Percentiles rank a stretch among this genome's conserved stretches.
phyloP scores from a whole-genome alignment of 2,329 filamentous ascomycete genomes.

The Colletotrichum australisinense region DNA sequence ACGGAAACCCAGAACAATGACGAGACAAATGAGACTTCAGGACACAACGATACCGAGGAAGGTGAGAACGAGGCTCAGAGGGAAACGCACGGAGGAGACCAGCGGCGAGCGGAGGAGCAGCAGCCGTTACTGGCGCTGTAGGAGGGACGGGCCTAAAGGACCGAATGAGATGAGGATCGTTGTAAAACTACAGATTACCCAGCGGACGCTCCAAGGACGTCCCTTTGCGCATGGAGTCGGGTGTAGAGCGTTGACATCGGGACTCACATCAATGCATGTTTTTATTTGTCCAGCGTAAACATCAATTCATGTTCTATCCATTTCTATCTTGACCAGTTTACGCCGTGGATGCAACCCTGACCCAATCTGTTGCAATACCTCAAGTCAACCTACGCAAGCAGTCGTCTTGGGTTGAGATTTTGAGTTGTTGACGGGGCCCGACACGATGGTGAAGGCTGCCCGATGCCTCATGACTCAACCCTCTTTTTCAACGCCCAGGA shows the following conservation, averaged over 20 bases:
- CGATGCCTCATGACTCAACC: no score
- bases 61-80: neutral
- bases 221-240: slow-evolving; percentile 28
- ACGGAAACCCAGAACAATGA: slow-evolving; percentile 16
- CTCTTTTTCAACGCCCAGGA: no score
- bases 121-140: slow-evolving; percentile 22
- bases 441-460: no score
- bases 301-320: neutral
- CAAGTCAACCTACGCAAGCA: no score
- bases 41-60: slow-evolving; percentile 2
- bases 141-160: neutral
- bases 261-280: slow-evolving; percentile 14
- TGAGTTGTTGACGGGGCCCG: neutral
- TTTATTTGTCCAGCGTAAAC: neutral
- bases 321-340: neutral
- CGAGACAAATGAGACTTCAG: slow-evolving; percentile 4
- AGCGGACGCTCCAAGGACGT: slow-evolving; percentile 16
- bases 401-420: neutral
- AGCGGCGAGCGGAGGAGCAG: slow-evolving; percentile 26
- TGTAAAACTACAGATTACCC: slow-evolving; percentile 30
- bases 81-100: slow-evolving; percentile 6
- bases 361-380: no score
- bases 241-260: slow-evolving; percentile 26
- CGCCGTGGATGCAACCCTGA: neutral
- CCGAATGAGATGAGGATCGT: neutral